phyloP scores from a whole-genome alignment of 192 early-diverging fungal genomes.

The Anaeromyces robustus region DNA sequence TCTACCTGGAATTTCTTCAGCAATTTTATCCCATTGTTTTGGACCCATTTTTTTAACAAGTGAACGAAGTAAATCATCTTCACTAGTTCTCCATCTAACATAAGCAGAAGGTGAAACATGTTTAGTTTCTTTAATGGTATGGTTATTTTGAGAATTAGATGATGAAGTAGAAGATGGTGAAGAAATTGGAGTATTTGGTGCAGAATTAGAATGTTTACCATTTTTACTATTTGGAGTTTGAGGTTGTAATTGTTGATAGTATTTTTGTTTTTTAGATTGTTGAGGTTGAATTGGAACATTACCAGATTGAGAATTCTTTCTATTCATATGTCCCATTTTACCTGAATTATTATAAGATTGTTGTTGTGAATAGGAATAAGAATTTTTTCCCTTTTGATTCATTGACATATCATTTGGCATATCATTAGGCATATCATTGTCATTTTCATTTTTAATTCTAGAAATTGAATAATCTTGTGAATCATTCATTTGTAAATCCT shows the following conservation, averaged over 20 bases:
- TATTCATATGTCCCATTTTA: background rate
- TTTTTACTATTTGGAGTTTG: background rate
- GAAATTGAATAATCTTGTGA: background rate
- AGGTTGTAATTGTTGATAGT: background rate
- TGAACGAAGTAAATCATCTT: slow-evolving; percentile 15
- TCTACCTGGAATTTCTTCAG: slow-evolving; percentile 14
- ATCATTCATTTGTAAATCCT: background rate
- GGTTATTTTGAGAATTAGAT: background rate
- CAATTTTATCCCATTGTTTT: slow-evolving; percentile 20
- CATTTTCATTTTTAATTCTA: background rate
- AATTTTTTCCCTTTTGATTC: background rate
- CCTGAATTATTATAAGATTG: background rate
- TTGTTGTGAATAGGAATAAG: background rate
- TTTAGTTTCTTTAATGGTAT: background rate
- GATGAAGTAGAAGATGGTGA: background rate
- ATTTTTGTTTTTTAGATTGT: background rate
- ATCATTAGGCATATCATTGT: background rate
- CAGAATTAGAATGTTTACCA: background rate
- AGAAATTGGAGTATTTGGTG: background rate
- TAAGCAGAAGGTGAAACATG: slow-evolving; percentile 8
- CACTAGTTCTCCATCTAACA: slow-evolving; percentile 15
- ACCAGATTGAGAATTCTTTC: background rate
- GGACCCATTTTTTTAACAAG: slow-evolving; percentile 13
- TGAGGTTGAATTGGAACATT: background rate
- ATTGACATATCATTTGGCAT: no score